Evolutionary conservation across 495 filamentous ascomycete species (phyloP), one percentile per base, ranked within the genome.

Genomic region (Hypoxylon cercidicola): DNA sequence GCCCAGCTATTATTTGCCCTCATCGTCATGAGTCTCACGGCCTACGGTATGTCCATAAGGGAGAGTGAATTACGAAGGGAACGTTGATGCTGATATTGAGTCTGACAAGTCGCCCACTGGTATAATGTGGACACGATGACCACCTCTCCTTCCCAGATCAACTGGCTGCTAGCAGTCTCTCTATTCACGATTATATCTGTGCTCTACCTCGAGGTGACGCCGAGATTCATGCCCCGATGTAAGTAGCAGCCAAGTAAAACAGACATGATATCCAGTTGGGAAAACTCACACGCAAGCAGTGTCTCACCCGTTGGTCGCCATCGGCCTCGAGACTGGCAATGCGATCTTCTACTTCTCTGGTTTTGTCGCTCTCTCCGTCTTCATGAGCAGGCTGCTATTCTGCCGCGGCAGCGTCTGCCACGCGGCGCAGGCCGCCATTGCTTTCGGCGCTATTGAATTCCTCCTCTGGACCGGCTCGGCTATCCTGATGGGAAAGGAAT

Each of bases 331-430:
- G 70, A 68, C 76, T 37, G 50, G 87, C 41, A 93, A 91, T 51
- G 84, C 85, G 74, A 75, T 93, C 52, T 91, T 95, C 81, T 94
- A 90, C 90, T 90, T 97, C 76, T 81, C 87, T 0, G 90, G 90
- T 32, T 93, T 90, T 73, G 82, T 93, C 69, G 89, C 90, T 0
- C 78, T 93, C 18, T 83, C 85, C 5, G 87, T 86, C 4, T 88
- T 87, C 74, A 75, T 94, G 45, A 79, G 79, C 50, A 72, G 82
- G 37, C 74, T 84, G 23, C 73, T 79, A 67, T 83, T 82, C 75
- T 85, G 83, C 75, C 75, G 78, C 18, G 82, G 82, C 35, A 72
- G 68, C 43, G 80, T 83, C 5, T 85, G 83, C 73, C 71, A 69
- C 15, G 74, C 78, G 6, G 82, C 81, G 6, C 78, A 76, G 37